Percentiles rank a stretch among this genome's conserved stretches.
Conservation (phyloP, 441 rosid species). For the Gossypium armourianum region DNA sequence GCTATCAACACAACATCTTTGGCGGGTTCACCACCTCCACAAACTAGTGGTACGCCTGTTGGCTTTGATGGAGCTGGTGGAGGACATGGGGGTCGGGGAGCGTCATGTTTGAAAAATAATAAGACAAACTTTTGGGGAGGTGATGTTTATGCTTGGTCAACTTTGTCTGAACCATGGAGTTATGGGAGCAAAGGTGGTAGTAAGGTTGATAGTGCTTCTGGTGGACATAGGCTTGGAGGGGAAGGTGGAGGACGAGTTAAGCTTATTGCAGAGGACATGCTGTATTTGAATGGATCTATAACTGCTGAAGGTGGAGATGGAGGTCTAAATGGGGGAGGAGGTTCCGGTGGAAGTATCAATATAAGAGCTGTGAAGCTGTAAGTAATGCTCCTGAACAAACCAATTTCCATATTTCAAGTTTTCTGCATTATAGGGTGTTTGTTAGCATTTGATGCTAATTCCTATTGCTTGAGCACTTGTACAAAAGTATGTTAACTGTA, state of each 20-base stretch:
- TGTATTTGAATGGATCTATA: conserved; percentile 70
- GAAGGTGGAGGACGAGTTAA: conserved; percentile 85
- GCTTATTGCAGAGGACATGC: conserved; percentile 43
- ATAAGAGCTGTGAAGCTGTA: conserved; percentile 63
- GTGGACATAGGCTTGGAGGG: conserved; percentile 45
- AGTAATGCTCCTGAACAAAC: conserved; percentile 26
- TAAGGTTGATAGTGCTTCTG: conserved; percentile 52
- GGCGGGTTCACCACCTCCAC: conserved; percentile 84
- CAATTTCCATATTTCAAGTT: conserved; percentile 11
- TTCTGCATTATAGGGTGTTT: not conserved
- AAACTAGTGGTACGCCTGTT: conserved; percentile 86
- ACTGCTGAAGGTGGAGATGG: conserved; percentile 76
- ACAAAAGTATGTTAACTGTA: not conserved
- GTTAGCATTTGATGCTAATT: not conserved
- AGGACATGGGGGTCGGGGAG: conserved; percentile 98
- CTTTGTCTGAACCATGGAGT: conserved; percentile 80
- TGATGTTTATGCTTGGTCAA: conserved; percentile 89
- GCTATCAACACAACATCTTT: conserved; percentile 63
- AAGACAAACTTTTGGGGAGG: conserved; percentile 77
- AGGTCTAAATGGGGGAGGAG: conserved; percentile 72
- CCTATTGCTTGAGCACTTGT: conserved; percentile 3
- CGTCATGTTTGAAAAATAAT: conserved; percentile 62
- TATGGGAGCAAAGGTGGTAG: conserved; percentile 88
- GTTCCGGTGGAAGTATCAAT: conserved; percentile 91
- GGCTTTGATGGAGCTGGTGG: conserved; percentile 86